Percentiles rank a stretch among this genome's conserved stretches.
phyloP scores from a whole-genome alignment of 495 filamentous ascomycete genomes.

The Wilcoxina mikolae region DNA sequence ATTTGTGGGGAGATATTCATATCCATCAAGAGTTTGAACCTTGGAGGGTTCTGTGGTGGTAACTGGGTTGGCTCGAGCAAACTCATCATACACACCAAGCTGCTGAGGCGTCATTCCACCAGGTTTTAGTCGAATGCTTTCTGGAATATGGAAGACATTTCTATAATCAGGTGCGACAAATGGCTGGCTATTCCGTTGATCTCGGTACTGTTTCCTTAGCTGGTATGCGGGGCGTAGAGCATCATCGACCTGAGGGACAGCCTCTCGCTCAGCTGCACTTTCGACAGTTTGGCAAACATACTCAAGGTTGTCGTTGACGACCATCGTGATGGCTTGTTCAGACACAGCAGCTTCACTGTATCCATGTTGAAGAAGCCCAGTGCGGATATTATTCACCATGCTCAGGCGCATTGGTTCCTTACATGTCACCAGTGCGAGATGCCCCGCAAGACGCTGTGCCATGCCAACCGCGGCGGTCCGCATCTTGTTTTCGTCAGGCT shows the following conservation, averaged over 20 bases:
- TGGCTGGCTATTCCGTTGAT: slow-evolving; percentile 51
- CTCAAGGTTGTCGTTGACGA: slow-evolving; percentile 95
- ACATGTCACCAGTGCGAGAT: slow-evolving; percentile 88
- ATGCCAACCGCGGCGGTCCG: slow-evolving; percentile 75
- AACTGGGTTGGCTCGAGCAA: slow-evolving; percentile 36
- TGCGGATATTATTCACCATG: slow-evolving; percentile 90
- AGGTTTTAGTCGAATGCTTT: slow-evolving; percentile 66
- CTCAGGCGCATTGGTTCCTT: slow-evolving; percentile 92
- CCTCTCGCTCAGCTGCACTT: slow-evolving; percentile 82
- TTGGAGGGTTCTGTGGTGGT: neutral
- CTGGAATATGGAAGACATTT: slow-evolving; percentile 77
- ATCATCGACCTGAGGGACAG: slow-evolving; percentile 83
- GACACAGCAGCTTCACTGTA: slow-evolving; percentile 57
- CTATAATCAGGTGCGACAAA: slow-evolving; percentile 67
- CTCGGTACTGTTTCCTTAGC: slow-evolving; percentile 53
- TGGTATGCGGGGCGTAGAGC: slow-evolving; percentile 66
- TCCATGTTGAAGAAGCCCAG: slow-evolving; percentile 50
- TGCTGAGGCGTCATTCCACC: slow-evolving; percentile 81
- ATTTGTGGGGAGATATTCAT: slow-evolving; percentile 6
- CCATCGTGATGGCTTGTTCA: slow-evolving; percentile 64
- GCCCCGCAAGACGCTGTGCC: slow-evolving; percentile 82
- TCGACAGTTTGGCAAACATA: slow-evolving; percentile 83
- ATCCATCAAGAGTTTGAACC: slow-evolving; percentile 4
- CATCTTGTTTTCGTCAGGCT: slow-evolving; percentile 74
- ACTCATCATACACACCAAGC: slow-evolving; percentile 89